Evolutionary conservation across 108 stramenopile species (phyloP).

Genomic region (Nitzschia palea): DNA sequence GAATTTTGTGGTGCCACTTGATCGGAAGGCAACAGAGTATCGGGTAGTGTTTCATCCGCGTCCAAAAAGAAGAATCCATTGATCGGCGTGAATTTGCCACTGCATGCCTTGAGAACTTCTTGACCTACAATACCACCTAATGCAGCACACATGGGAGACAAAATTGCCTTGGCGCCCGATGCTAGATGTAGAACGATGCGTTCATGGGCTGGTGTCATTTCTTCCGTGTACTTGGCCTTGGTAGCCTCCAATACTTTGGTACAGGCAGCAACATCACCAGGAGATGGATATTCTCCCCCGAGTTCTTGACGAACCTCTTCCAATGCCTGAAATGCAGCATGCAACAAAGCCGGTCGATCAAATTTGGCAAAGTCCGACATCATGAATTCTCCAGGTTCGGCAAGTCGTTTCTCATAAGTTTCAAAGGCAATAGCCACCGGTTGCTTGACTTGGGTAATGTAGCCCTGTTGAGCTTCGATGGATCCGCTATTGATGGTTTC

Average conservation of each 20-base stretch:
- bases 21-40: conserved; percentile 56
- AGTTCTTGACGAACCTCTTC: conserved; percentile 52
- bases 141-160: conserved; percentile 95
- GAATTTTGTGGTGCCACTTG: conserved; percentile 64
- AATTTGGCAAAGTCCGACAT: conserved; percentile 98
- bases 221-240: conserved; percentile 48
- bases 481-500: conserved; percentile 7
- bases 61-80: conserved; percentile 97
- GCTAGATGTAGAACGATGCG: conserved; percentile 79
- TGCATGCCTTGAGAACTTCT: conserved; percentile 98
- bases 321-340: conserved; percentile 86
- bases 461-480: conserved; percentile 66
- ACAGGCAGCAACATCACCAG: conserved; percentile 74
- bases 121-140: conserved; percentile 98
- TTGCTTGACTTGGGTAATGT: conserved; percentile 94
- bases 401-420: conserved; percentile 76
- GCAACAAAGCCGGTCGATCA: conserved; percentile 89
- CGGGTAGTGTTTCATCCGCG: conserved; percentile 93
- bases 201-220: conserved; percentile 43
- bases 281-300: conserved; percentile 74
- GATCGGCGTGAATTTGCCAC: conserved; percentile 97
- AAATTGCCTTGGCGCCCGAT: conserved; percentile 74
- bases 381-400: conserved; percentile 85
- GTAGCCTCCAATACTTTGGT: conserved; percentile 73
- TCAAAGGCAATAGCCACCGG: conserved; percentile 86